Evolutionary conservation across 805 yeast species (phyloP), one percentile per base, ranked within the genome.

Genomic region (Metschnikowia lachancei): DNA sequence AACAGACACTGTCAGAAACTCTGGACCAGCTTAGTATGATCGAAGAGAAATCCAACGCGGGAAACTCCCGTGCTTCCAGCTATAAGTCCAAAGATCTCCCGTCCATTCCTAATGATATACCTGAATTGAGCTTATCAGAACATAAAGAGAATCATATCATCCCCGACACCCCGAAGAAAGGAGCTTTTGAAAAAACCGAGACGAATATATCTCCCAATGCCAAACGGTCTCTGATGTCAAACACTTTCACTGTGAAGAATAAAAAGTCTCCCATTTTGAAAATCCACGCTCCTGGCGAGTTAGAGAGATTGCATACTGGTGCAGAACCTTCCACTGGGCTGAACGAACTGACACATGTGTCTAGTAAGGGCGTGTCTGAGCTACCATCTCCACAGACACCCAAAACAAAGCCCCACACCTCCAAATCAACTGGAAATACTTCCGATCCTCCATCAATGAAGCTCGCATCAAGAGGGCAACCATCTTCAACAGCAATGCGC

Each of bases 11-110:
- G 16, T 26, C 52, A 1, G 43, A 60, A 41, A 60, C 64, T 1
- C 57, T 52, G 14, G 75, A 71, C 50, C 74, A 64, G 37, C 62
- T 72, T 41, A 72, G 77, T 52, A 63, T 71, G 35, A 72, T 72
- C 16, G 75, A 72, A 51, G 77, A 72, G 46, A 65, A 58, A 26
- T 64, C 73, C 2, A 42, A 28, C 10, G n/a, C 35, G 24, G 61
- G 54, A 2, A 57, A 62, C 41, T 67, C 74, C 4, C 59, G 75
- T 47, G 43, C 49, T 7, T 52, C 71, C 6, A 70, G 73, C 41
- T 40, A 63, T 4, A 60, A 53, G n/a, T 46, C 50, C 4, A 53
- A 51, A 16, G 43, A 44, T 4, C 47, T 44, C 28, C 47, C 47
- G 11, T 22, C 35, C 2, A 34, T 44, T n/a, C 47, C 47, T 4